Base-by-base conservation (phyloP, 495 filamentous ascomycete species). In the Zalerion maritima region DNA sequence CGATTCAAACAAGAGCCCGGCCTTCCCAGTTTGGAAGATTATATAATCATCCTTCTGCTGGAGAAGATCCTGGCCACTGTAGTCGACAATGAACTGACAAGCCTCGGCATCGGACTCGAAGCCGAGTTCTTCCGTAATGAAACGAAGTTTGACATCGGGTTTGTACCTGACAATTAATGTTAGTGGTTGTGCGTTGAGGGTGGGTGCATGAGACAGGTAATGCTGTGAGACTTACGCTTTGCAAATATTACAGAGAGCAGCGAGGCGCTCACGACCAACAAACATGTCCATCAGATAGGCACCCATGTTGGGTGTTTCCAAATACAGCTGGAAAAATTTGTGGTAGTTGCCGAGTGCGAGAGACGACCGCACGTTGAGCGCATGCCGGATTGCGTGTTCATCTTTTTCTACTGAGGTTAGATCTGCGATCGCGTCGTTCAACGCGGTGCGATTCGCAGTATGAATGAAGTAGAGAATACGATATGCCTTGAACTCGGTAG, bases 391-490 rank as follows among this genome's bases (percentile, higher is more conserved):
- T 15, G 80, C 73, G 28, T 45, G 53, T 51, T 84, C 73, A 55
- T 73, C 60, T 58, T 92, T 94, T 59, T 99, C 89, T 81, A 78
- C 70, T 66, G 78, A 58, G 54, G 85, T 96, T 83, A 99, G 75
- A 73, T 94, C 85, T 70, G 85, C 84, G 57, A 99, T 67, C 37
- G 85, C 71, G 64, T 94, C 82, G 65, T 94, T 96, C 74, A 99
- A 80, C 60, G 84, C 89, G 54, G 82, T 84, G 63, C 82, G 82
- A 63, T 96, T 99, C 64, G 81, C 83, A 43, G 91, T 96, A 58
- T 99, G 82, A 63, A 99, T 82, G 67, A 89, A 92, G 73, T 99
- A 99, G 52, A 99, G 73, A 58, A 99, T 96, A 71, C 91, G 91
- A 73, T 99, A 99, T 35, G 87, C 91, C 70, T 86, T 83, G 60